Evolutionary conservation across 1,139 yeast genomes (phyloP).

Genomic region (Maudiozyma humilis): DNA sequence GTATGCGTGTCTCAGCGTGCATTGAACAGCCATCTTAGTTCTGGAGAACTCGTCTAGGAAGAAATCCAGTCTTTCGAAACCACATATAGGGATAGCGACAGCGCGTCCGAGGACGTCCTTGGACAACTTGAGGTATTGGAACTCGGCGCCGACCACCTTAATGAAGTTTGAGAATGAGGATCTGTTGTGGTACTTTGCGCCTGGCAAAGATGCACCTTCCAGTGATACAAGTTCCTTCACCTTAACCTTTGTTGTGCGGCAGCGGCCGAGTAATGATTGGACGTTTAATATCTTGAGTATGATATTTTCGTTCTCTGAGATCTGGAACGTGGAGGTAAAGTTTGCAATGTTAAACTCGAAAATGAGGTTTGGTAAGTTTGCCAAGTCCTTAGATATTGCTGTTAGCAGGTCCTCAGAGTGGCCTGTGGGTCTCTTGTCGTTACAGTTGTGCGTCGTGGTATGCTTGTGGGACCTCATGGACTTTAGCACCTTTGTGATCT

Average conservation of each 20-base stretch:
- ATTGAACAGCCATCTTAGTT: conserved; percentile 13
- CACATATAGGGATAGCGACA: conserved; percentile 20
- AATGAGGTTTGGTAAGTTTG: conserved; percentile 16
- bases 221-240: conserved; percentile 3
- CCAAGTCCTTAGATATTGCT: conserved; percentile 6
- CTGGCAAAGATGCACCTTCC: background rate
- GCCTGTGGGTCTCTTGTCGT: background rate
- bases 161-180: conserved; percentile 12
- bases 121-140: conserved; percentile 11
- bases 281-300: conserved; percentile 19
- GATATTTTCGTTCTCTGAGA: conserved; percentile 17
- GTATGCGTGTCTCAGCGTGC: conserved; percentile 24
- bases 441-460: background rate
- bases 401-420: background rate
- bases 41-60: conserved; percentile 18
- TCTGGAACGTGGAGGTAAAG: conserved; percentile 18
- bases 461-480: conserved; percentile 3
- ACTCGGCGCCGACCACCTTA: conserved; percentile 15
- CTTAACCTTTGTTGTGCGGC: background rate
- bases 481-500: conserved; percentile 12
- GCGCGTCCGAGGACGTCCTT: conserved; percentile 9
- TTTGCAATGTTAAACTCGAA: conserved; percentile 20
- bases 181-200: background rate
- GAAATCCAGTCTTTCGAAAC: conserved; percentile 25
- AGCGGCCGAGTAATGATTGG: conserved; percentile 16